A percentile compares a stretch with the other conserved stretches of the same genome.
These are phyloP conservation scores for Gamsiella multidivaricata DNA, from an alignment of 192 early-diverging fungal genomes.

Conservation along the genomic window DNA sequence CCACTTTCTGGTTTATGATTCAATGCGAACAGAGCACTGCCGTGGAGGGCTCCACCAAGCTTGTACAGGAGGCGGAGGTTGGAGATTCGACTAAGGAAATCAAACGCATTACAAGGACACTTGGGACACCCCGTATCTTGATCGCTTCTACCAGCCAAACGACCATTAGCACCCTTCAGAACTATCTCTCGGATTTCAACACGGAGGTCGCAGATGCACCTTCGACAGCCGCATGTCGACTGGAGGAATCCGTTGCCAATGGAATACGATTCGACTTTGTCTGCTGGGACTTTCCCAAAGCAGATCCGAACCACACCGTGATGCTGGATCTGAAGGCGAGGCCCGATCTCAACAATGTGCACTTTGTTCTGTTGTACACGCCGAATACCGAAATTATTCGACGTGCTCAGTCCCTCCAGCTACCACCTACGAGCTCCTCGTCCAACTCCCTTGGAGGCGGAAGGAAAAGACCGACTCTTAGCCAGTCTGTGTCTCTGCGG, in stretches of 20 bases:
- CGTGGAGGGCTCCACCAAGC: neutral
- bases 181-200: conserved; percentile 41
- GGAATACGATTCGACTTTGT: conserved; percentile 51
- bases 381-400: conserved; percentile 28
- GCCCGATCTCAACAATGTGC: conserved; percentile 37
- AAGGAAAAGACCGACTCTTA: conserved; percentile 23
- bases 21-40: conserved; percentile 30
- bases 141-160: conserved; percentile 50
- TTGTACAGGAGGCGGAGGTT: conserved; percentile 16
- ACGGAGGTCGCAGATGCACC: conserved; percentile 45
- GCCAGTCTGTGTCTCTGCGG: conserved; percentile 31
- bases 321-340: conserved; percentile 42
- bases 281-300: conserved; percentile 51
- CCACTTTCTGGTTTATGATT: conserved; percentile 64
- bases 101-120: conserved; percentile 45
- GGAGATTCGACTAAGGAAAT: conserved; percentile 47
- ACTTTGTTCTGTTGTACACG: conserved; percentile 43
- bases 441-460: conserved; percentile 2
- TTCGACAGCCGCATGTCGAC: conserved; percentile 33
- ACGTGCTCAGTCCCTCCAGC: conserved; percentile 43
- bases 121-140: conserved; percentile 44
- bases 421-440: conserved; percentile 16
- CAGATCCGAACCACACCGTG: conserved; percentile 32
- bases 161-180: conserved; percentile 29
- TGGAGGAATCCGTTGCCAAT: conserved; percentile 49